Percentiles rank a stretch among this genome's conserved stretches.
phyloP scores from a whole-genome alignment of 768 basidiomycete species.

The Dendrothele bispora region DNA sequence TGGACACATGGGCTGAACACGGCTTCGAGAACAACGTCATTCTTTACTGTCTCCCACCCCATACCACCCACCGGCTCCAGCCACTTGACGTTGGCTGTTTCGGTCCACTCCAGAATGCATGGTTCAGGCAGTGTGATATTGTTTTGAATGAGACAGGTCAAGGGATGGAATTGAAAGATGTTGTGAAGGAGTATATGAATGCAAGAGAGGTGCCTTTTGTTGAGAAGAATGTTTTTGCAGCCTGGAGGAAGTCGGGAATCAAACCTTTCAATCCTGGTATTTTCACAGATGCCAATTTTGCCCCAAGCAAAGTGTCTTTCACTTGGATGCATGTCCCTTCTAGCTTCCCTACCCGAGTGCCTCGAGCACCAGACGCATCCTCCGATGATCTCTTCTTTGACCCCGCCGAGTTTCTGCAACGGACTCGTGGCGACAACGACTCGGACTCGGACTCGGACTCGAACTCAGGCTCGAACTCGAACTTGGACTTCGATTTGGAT shows the following conservation, averaged over 20 bases:
- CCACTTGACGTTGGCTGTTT: conserved; percentile 35
- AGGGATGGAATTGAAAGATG: conserved; percentile 15
- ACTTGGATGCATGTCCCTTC: neutral
- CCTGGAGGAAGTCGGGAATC: conserved; percentile 20
- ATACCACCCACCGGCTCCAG: conserved; percentile 33
- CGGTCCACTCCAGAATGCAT: conserved; percentile 20
- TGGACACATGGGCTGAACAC: conserved; percentile 17
- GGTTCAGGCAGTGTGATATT: conserved; percentile 16
- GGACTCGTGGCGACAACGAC: too few relatives aligned
- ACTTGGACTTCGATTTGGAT: too few relatives aligned
- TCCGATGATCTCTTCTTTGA: neutral
- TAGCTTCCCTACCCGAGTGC: neutral
- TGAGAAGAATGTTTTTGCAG: conserved; percentile 9
- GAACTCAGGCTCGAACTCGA: too few relatives aligned
- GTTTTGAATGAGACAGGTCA: conserved; percentile 14
- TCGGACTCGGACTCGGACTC: too few relatives aligned
- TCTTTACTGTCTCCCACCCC: conserved; percentile 26
- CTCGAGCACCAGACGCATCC: conserved; percentile 3
- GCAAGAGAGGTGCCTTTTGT: conserved; percentile 11
- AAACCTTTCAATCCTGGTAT: conserved; percentile 15
- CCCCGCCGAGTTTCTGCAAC: neutral
- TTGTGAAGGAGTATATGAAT: conserved; percentile 21
- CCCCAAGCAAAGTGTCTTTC: conserved; percentile 14
- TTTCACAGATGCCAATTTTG: conserved; percentile 17
- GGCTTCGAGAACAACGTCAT: conserved; percentile 25